These are phyloP conservation scores for Elaeis guineensis DNA, from an alignment of 176 grass and related monocot genomes.

Conservation along the genomic window DNA sequence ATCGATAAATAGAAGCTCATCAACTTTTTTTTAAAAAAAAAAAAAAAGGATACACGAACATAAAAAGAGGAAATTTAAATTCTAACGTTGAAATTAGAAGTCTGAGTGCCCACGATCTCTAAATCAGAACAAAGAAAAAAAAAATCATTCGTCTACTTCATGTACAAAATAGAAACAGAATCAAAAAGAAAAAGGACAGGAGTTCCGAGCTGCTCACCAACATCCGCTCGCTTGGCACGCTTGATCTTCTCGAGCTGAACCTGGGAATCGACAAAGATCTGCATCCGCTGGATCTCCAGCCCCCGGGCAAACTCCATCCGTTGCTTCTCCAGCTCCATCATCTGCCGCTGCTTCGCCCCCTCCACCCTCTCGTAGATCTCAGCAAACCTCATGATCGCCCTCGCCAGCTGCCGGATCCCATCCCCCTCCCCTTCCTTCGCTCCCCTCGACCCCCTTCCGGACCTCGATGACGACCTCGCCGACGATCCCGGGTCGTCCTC, in stretches of 20 bases:
- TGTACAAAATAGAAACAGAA: no score
- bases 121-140: no score
- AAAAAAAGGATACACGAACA: no score
- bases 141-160: no score
- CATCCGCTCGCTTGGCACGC: conserved; percentile 41
- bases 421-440: conserved; percentile 14
- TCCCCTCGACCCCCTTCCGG: conserved; percentile 18
- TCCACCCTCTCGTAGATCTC: conserved; percentile 92
- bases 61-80: no score
- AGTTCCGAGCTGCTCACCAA: conserved; percentile 45
- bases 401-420: conserved; percentile 58
- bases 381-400: conserved; percentile 63
- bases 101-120: no score
- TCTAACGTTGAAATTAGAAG: no score
- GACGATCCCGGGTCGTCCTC: conserved; percentile 12
- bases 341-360: conserved; percentile 61
- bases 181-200: no score
- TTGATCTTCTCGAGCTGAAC: conserved; percentile 69
- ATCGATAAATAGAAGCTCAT: no score
- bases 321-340: conserved; percentile 72
- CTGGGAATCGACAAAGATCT: conserved; percentile 76
- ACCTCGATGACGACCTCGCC: conserved; percentile 42
- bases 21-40: no score
- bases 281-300: conserved; percentile 83
- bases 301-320: conserved; percentile 68